These are phyloP conservation scores for Tilletia setariae DNA, from an alignment of 1,284 basidiomycete species.

Conservation along the genomic window DNA sequence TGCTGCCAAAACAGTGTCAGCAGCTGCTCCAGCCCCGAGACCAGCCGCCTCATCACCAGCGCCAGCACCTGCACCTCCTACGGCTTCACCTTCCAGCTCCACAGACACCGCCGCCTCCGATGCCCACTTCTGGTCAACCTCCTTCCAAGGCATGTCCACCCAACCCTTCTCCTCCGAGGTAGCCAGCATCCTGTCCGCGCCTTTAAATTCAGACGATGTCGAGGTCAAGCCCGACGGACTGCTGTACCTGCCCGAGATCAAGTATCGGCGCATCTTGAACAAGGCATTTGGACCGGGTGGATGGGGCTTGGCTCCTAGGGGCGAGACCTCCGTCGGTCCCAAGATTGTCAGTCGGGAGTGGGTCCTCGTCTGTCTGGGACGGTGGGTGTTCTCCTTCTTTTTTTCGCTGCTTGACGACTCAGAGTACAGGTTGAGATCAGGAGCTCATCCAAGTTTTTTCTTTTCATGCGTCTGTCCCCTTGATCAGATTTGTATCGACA, in stretches of 20 bases:
- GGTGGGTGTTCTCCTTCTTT: constrained; percentile 60
- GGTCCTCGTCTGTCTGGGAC: constrained; percentile 85
- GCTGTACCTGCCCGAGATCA: constrained; percentile 94
- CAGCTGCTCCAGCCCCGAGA: not conserved
- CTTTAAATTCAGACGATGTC: constrained; percentile 73
- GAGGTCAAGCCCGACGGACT: constrained; percentile 98
- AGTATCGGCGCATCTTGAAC: constrained; percentile 92
- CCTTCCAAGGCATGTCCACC: constrained; percentile 75
- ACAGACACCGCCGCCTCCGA: constrained; percentile 5
- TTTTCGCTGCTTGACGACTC: not conserved
- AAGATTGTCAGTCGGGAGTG: constrained; percentile 90
- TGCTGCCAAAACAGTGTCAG: not conserved
- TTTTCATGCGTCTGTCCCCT: not conserved
- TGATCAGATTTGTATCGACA: constrained; percentile 74
- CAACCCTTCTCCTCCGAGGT: constrained; percentile 76
- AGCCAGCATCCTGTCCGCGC: constrained; percentile 70
- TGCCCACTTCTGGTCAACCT: constrained; percentile 72
- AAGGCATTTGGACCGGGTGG: constrained; percentile 92
- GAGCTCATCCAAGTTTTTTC: no score
- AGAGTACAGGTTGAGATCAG: no score
- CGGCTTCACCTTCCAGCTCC: not conserved
- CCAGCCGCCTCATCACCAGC: not conserved
- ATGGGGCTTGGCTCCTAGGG: constrained; percentile 92
- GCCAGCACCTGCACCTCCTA: not conserved
- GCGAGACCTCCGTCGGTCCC: constrained; percentile 72